Evolutionary conservation across 1,139 yeast species (phyloP).

Genomic region (Suhomyces coccinellae): DNA sequence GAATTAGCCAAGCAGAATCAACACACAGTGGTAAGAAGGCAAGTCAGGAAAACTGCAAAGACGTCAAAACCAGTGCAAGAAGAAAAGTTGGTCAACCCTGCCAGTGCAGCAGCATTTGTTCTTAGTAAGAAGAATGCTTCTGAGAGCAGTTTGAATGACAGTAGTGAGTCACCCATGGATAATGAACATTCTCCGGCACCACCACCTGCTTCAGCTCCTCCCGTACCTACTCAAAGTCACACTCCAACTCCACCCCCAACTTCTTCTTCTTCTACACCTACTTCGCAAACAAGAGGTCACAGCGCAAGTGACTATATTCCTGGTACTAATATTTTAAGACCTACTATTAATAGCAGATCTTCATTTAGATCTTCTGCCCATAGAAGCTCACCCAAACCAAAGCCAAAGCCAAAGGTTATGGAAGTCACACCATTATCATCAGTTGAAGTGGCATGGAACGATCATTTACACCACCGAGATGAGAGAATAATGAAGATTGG

Average conservation of each 20-base stretch:
- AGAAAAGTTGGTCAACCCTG: conserved; percentile 33
- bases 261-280: neutral
- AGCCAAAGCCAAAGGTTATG: conserved; percentile 29
- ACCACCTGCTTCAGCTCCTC: neutral
- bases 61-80: conserved; percentile 19
- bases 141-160: conserved; percentile 12
- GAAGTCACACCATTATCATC: conserved; percentile 58
- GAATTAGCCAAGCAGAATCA: conserved; percentile 33
- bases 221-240: neutral
- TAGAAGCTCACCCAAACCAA: conserved; percentile 17
- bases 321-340: conserved; percentile 59
- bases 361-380: conserved; percentile 24
- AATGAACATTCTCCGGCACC: neutral
- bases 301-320: conserved; percentile 47
- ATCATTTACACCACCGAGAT: conserved; percentile 56
- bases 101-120: conserved; percentile 49
- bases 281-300: conserved; percentile 1
- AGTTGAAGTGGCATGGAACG: conserved; percentile 69
- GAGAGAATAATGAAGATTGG: conserved; percentile 77
- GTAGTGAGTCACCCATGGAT: conserved; percentile 10
- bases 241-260: neutral
- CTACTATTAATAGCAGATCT: conserved; percentile 46
- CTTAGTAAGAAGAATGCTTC: conserved; percentile 29
- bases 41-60: conserved; percentile 13
- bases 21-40: conserved; percentile 13